Base-by-base conservation (phyloP, 2,329 filamentous ascomycete genomes). In the Aspergillus eucalypticola region DNA sequence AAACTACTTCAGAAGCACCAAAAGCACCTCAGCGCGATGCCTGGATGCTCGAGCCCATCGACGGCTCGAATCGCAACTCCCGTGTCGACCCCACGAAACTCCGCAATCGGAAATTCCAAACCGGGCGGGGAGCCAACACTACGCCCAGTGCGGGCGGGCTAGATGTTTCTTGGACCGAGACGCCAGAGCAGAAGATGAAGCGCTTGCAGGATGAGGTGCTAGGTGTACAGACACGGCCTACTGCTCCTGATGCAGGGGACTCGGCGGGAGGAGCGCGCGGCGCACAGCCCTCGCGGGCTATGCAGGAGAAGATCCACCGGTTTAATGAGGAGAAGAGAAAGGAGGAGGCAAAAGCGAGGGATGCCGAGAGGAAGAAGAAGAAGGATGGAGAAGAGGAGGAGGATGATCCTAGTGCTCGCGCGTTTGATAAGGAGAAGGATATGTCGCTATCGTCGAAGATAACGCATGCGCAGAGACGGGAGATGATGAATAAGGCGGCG, bases 371-470 rank as follows among this genome's bases (percentile, higher is more conserved):
- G 38, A 61, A 55, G 59, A 62, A 25, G 49, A 46, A 42, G 58
- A 54, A 59, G n/a, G 41, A 35, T 13, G 32, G 42, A 17, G 85
- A 87, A 25, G 81, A 87, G 63, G 86, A 91, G 64, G 91, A 95
- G 21, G 94, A 97, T 76, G 93, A 98, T 73, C 94, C 95, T 0
- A 96, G 92, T 75, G 89, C 90, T 76, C 83, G 94, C 62, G 89
- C 86, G 0, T 98, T 98, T 76, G 92, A 97, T 78, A 84, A 88
- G 64, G 91, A 97, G 75, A 98, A 97, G 79, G 95, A 98, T 75
- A 96, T 98, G 86, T 89, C 86, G 41, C 79, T 91, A 2, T 88
- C 89, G 8, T 86, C 86, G 17, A 87, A 86, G 69, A 86, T 97
- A 56, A 89, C 87, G 25, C 81, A 87, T 65, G 83, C 88, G 38